A percentile compares a stretch with the other conserved stretches of the same genome.
phyloP scores from a whole-genome alignment of 1,139 yeast species.

The Wickerhamomyces sp. region DNA sequence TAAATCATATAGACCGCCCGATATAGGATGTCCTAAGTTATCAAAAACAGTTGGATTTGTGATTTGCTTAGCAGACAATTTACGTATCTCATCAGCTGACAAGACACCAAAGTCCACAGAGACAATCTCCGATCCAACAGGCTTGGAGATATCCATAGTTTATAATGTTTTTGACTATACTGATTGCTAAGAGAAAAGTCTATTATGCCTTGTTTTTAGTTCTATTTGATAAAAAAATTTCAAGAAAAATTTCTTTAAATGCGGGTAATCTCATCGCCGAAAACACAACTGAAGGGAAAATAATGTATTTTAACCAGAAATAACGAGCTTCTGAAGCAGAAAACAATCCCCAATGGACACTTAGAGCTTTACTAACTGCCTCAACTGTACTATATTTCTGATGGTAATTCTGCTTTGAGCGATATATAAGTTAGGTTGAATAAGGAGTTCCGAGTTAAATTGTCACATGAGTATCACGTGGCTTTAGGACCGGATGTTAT shows the following conservation, averaged over 20 bases:
- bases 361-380: too few relatives aligned
- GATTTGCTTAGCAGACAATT: constrained; percentile 88
- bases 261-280: constrained; percentile 17
- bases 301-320: too few relatives aligned
- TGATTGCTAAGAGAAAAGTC: too few relatives aligned
- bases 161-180: not conserved
- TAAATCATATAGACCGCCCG: constrained; percentile 90
- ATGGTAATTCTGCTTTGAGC: too few relatives aligned
- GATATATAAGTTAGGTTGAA: too few relatives aligned
- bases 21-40: constrained; percentile 91
- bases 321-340: too few relatives aligned
- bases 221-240: constrained; percentile 2
- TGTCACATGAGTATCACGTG: not conserved
- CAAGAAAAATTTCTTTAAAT: not conserved
- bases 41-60: constrained; percentile 94
- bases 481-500: not conserved
- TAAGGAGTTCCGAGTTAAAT: too few relatives aligned
- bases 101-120: constrained; percentile 91
- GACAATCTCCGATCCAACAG: constrained; percentile 89
- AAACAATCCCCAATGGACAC: too few relatives aligned
- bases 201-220: not conserved
- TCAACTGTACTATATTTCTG: too few relatives aligned
- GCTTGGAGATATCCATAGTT: constrained; percentile 90
- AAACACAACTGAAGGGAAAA: not conserved
- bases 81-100: constrained; percentile 75